Base-by-base conservation (phyloP, 75 land plant genomes). In the Cupressus sempervirens region DNA sequence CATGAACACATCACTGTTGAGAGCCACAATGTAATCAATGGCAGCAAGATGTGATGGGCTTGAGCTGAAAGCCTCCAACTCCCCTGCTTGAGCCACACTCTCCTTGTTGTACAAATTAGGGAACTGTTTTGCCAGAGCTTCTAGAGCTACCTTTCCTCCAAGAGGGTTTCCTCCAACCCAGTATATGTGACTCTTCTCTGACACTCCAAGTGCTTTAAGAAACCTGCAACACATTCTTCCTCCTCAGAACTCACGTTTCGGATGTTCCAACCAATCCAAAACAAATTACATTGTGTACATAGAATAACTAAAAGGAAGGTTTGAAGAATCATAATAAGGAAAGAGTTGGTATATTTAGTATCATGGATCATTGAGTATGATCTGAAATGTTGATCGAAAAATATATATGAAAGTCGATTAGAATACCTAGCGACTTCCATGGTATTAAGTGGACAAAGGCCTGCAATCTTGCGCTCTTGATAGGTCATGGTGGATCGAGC, bases 161-260 rank as follows among this genome's bases (percentile, higher is more conserved):
- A 94, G 89, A 23, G 94, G 98, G 48, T 92, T 88, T 56, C 96
- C 99, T 54, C 99, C 99, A 6, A 96, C 99, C 91, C 89, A 89
- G 84, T 90, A 97, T 65, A 97, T 88, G 56, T 91, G 82, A 18
- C 96, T 91, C 32, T 82, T 84, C 4, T 72, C 50, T 14, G 98
- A 89, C 26, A 94, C 97, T 14, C 94, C 97, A 7, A 95, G 88
- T 30, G 92, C 97, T 75, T 86, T 86, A 32, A 72, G 74, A 72
- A 95, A 85, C 90, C 97, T 96, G 52, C 15, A 26, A n/a, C 53
- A 68, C 2, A 68, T 5, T 29, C 73, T 7, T 1, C 53, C 53
- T 50, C 53, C 53, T 30, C 8, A 65, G 29, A 20, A 26, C 0
- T 65, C 15, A 50, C 13, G 53, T 50, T 50, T 9, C 10, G 50